A percentile compares a stretch with the other conserved stretches of the same genome.
Conservation (phyloP, 345 rosid genomes). For the Eucalyptus tenuipes region DNA sequence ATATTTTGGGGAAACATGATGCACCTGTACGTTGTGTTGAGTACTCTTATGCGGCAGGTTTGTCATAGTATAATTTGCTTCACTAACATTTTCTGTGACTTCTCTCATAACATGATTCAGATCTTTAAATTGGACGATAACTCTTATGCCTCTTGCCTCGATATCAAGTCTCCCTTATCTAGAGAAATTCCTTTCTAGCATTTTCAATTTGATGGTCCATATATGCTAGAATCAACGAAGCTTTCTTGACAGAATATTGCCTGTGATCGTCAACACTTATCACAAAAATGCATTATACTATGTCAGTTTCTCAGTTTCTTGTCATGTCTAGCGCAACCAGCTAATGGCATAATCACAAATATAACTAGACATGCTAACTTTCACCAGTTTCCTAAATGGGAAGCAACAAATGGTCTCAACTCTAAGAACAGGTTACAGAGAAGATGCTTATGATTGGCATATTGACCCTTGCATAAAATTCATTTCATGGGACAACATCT, state of each 20-base stretch:
- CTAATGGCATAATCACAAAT: not conserved
- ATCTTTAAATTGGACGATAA: not conserved
- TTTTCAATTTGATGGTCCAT: not conserved
- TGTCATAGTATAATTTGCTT: not conserved
- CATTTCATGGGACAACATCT: not conserved
- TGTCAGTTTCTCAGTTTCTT: not conserved
- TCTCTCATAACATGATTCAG: not conserved
- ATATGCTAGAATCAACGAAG: not conserved
- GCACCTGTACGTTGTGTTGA: slow-evolving; percentile 87
- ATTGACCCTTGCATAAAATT: not conserved
- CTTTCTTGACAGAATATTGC: not conserved
- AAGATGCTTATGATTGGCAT: not conserved
- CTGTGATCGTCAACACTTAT: not conserved
- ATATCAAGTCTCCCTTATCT: not conserved
- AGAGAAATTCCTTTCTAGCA: not conserved
- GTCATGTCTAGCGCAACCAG: not conserved
- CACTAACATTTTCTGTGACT: not conserved
- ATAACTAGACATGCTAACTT: not conserved
- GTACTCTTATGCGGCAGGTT: slow-evolving; percentile 93
- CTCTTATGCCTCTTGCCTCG: not conserved
- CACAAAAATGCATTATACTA: not conserved
- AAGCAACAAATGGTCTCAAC: not conserved
- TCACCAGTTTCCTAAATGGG: not conserved
- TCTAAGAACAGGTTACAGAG: not conserved
- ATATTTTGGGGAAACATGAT: slow-evolving; percentile 79